Evolutionary conservation across 129 eudicot genomes (phyloP).

Genomic region (Arctium lappa): DNA sequence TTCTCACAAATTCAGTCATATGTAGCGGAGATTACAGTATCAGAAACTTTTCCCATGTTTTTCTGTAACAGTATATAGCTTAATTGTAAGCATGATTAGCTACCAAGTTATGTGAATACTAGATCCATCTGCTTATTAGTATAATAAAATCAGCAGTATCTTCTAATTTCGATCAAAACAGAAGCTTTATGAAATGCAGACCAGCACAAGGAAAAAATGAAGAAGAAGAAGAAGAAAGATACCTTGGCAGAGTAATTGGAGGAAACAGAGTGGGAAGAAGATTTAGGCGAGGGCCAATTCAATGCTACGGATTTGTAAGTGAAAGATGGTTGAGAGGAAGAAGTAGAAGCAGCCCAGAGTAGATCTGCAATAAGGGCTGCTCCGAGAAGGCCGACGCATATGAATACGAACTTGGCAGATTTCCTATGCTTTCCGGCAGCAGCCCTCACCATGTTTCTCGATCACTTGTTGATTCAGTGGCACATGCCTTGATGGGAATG

Average conservation of each 20-base stretch:
- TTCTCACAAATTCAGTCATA: neutral
- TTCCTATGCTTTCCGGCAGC: slow-evolving; percentile 40
- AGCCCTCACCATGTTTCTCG: slow-evolving; percentile 30
- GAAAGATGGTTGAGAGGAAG: slow-evolving; percentile 26
- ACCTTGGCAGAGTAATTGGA: slow-evolving; percentile 12
- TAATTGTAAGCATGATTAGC: neutral
- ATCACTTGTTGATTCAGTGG: neutral
- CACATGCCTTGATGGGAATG: neutral
- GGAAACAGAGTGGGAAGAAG: slow-evolving; percentile 1
- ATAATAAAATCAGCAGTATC: slow-evolving; percentile 2
- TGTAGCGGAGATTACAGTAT: neutral
- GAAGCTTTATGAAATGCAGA: neutral
- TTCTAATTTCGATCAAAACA: neutral
- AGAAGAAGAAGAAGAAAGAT: neutral
- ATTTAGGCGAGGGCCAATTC: slow-evolving; percentile 10
- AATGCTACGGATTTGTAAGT: slow-evolving; percentile 11
- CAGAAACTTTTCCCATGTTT: too few species aligned
- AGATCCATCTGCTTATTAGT: neutral
- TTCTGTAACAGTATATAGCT: neutral
- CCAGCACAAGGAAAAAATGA: neutral
- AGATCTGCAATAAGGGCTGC: slow-evolving; percentile 66
- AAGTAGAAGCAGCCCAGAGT: slow-evolving; percentile 76
- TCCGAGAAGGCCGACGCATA: slow-evolving; percentile 54
- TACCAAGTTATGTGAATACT: neutral
- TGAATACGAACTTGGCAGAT: slow-evolving; percentile 29